Percentiles rank a stretch among this genome's conserved stretches.
Conservation (phyloP, 2,329 filamentous ascomycete species). For the Fonsecaea nubica region DNA sequence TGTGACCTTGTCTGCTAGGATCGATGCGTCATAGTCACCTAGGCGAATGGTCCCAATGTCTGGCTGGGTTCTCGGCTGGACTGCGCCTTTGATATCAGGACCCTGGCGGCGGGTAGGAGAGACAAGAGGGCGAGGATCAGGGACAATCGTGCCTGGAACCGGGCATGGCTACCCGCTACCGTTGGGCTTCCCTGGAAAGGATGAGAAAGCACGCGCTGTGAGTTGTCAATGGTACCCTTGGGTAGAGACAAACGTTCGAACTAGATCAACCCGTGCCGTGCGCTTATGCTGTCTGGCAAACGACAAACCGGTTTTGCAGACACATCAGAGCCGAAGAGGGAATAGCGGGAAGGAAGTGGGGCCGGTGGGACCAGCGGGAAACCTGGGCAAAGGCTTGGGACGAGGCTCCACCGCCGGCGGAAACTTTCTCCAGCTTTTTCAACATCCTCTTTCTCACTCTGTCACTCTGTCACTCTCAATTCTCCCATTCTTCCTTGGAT, state of each 20-base stretch:
- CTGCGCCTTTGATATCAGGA: conserved; percentile 16
- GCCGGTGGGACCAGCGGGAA: neutral
- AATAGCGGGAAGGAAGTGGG: neutral
- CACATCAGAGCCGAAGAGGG: neutral
- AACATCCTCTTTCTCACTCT: neutral
- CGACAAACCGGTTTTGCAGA: conserved; percentile 33
- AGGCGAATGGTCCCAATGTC: neutral
- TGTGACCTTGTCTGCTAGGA: neutral
- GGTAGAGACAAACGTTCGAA: conserved; percentile 27
- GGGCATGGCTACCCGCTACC: conserved; percentile 2
- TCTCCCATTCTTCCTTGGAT: neutral
- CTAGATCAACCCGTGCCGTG: conserved; percentile 12
- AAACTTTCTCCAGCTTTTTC: conserved; percentile 20
- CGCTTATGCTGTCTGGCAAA: conserved; percentile 21
- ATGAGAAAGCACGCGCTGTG: neutral
- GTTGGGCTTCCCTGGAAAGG: neutral
- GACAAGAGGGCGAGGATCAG: conserved; percentile 13
- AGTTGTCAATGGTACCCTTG: conserved; percentile 3
- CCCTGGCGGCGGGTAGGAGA: conserved; percentile 12
- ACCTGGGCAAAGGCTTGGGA: conserved; percentile 13
- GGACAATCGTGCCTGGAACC: conserved; percentile 21
- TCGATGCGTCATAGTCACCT: conserved; percentile 22
- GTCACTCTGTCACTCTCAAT: too few relatives aligned
- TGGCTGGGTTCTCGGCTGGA: neutral
- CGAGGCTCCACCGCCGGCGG: conserved; percentile 13